phyloP scores from a whole-genome alignment of 495 filamentous ascomycete species.

The Aspergillus haitiensis region DNA sequence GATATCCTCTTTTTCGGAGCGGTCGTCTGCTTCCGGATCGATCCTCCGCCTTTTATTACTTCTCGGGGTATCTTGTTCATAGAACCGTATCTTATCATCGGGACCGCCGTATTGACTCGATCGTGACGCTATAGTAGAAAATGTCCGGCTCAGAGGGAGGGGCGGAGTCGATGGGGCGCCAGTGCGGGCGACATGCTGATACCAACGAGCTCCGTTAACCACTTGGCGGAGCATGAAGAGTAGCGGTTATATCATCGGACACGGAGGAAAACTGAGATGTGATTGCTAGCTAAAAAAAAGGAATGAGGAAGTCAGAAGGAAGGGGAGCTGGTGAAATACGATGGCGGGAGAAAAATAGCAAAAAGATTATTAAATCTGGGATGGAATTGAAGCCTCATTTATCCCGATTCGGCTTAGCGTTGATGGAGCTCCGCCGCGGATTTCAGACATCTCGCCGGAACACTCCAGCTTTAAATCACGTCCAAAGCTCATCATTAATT shows the following conservation, averaged over 20 bases:
- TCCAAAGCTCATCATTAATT: neutral
- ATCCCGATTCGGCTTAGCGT: conserved; percentile 19
- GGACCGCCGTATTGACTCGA: conserved; percentile 41
- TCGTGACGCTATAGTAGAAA: conserved; percentile 39
- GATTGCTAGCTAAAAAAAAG: neutral
- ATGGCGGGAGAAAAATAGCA: conserved; percentile 9
- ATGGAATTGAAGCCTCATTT: conserved; percentile 19
- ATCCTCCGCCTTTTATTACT: conserved; percentile 41
- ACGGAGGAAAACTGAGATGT: neutral
- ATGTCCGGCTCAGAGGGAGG: conserved; percentile 30
- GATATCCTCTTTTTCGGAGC: conserved; percentile 43
- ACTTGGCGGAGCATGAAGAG: conserved; percentile 52
- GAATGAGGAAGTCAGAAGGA: neutral
- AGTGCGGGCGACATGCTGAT: conserved; percentile 41
- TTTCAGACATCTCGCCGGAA: conserved; percentile 14
- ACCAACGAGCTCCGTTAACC: conserved; percentile 48
- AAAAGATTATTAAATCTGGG: neutral
- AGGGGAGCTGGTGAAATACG: conserved; percentile 12
- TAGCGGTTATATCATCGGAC: conserved; percentile 36
- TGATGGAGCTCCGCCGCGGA: conserved; percentile 15
- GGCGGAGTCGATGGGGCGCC: conserved; percentile 30
- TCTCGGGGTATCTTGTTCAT: conserved; percentile 38
- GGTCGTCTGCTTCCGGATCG: conserved; percentile 55
- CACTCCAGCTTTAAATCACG: conserved; percentile 5
- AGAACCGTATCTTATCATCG: conserved; percentile 47